Evolutionary conservation across 345 rosid species (phyloP).

Genomic region (Mallotus nudiflorus): DNA sequence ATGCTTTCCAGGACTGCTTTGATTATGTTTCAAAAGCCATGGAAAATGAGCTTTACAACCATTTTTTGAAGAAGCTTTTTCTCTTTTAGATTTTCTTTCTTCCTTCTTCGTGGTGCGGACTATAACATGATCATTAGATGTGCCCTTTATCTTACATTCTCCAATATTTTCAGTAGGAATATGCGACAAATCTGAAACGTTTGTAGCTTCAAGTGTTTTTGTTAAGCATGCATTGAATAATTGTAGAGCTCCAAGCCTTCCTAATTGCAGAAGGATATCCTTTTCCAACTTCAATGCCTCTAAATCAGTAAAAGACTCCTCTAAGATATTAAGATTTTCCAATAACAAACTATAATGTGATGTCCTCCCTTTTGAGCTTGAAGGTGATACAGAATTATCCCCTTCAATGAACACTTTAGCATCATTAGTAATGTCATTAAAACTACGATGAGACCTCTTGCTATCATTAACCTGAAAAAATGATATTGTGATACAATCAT

Average conservation of each 20-base stretch:
- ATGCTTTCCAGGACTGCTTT: constrained; percentile 23
- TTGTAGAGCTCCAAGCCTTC: constrained; percentile 65
- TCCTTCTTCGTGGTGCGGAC: constrained; percentile 44
- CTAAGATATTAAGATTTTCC: constrained; percentile 65
- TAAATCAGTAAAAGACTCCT: constrained; percentile 54
- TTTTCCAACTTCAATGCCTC: constrained; percentile 50
- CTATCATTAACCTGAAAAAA: constrained; percentile 36
- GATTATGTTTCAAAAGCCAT: constrained; percentile 24
- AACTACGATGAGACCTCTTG: constrained; percentile 28
- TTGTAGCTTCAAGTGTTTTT: constrained; percentile 33
- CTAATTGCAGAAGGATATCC: constrained; percentile 61
- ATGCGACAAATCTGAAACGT: constrained; percentile 38
- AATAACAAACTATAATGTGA: constrained; percentile 50
- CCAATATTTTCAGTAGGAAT: constrained; percentile 20
- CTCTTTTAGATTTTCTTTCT: constrained; percentile 46
- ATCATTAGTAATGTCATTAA: constrained; percentile 14
- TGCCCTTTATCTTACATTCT: constrained; percentile 21
- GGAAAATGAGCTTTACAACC: constrained; percentile 14
- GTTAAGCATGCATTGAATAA: constrained; percentile 48
- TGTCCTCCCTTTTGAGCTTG: constrained; percentile 21
- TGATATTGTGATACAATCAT: constrained; percentile 2
- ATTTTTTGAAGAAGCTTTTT: constrained; percentile 21
- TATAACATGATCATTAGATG: constrained; percentile 19
- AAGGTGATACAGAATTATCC: constrained; percentile 9
- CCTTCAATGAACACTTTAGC: constrained; percentile 4